Percentiles rank a stretch among this genome's conserved stretches.
Evolutionary conservation across 805 yeast genomes (phyloP).

Genomic region (Geotrichum ghanense): DNA sequence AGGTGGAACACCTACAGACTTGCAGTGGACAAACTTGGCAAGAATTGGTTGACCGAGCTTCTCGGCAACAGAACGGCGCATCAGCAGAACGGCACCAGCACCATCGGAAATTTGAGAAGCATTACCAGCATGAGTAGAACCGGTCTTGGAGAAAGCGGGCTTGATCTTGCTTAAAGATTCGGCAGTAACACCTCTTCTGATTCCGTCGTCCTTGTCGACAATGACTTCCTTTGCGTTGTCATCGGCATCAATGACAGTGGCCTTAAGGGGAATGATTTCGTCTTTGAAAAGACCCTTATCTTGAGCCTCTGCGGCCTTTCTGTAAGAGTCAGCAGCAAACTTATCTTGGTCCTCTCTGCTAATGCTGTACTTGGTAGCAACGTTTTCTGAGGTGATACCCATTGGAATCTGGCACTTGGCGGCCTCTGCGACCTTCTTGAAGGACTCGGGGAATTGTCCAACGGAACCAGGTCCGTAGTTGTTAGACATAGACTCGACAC

Average conservation of each 20-base stretch:
- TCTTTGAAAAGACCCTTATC: conserved; percentile 65
- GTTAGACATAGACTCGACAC: conserved; percentile 90
- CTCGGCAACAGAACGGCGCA: conserved; percentile 79
- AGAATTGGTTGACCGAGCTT: conserved; percentile 55
- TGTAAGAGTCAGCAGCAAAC: conserved; percentile 80
- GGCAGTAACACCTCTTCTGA: conserved; percentile 76
- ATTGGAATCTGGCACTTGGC: conserved; percentile 80
- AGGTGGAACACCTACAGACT: conserved; percentile 89
- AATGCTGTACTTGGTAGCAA: conserved; percentile 55
- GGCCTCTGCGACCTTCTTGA: conserved; percentile 37
- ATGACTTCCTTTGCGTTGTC: conserved; percentile 42
- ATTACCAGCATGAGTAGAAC: conserved; percentile 90
- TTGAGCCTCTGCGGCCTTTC: conserved; percentile 72
- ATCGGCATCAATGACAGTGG: conserved; percentile 43
- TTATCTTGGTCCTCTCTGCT: conserved; percentile 68
- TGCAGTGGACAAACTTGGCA: conserved; percentile 71
- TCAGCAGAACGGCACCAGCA: conserved; percentile 79
- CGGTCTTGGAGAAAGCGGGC: conserved; percentile 81
- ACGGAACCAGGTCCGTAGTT: conserved; percentile 75
- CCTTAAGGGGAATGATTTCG: conserved; percentile 75
- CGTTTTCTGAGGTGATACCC: conserved; percentile 94
- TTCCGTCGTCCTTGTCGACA: conserved; percentile 76
- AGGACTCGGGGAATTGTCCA: conserved; percentile 44
- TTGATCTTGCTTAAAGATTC: conserved; percentile 59
- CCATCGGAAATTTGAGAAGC: conserved; percentile 96